Percentiles rank a stretch among this genome's conserved stretches.
Evolutionary conservation across 2,329 filamentous ascomycete genomes (phyloP).

Genomic region (Trichophyton benhamiae): DNA sequence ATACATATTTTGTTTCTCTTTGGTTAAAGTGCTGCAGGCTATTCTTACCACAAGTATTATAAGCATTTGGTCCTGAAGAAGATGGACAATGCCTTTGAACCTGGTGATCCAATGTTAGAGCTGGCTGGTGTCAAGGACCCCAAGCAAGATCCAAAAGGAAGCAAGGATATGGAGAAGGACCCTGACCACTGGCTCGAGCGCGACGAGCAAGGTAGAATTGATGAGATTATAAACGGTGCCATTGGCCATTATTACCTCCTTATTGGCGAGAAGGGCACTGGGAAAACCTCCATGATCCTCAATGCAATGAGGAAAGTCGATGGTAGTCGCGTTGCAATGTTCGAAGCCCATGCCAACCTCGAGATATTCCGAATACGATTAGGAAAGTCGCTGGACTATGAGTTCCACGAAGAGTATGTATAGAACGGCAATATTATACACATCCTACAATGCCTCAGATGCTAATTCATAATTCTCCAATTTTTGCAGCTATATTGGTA

Average conservation of each 20-base stretch:
- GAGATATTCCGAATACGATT: constrained; percentile 90
- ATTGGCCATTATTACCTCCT: constrained; percentile 83
- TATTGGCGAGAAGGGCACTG: constrained; percentile 89
- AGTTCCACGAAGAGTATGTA: constrained; percentile 86
- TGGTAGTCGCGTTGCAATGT: constrained; percentile 82
- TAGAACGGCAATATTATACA: not conserved
- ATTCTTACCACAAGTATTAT: constrained; percentile 70
- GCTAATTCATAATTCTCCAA: not conserved
- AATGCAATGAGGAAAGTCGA: constrained; percentile 90
- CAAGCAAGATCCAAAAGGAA: constrained; percentile 26
- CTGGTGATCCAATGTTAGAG: constrained; percentile 79
- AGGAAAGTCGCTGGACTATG: constrained; percentile 88
- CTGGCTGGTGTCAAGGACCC: constrained; percentile 47
- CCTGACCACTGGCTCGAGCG: constrained; percentile 67
- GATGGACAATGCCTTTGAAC: constrained; percentile 82
- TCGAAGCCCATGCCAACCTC: constrained; percentile 87
- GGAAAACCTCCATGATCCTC: constrained; percentile 92
- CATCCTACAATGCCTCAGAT: not conserved
- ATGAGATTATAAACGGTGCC: constrained; percentile 66
- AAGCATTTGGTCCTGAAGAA: constrained; percentile 84
- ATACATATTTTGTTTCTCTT: not conserved
- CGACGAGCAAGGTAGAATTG: constrained; percentile 67
- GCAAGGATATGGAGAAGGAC: constrained; percentile 18
- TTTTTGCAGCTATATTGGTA: constrained; percentile 53
- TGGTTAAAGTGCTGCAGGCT: constrained; percentile 46